phyloP scores from a whole-genome alignment of 148 eudicot species.

The Vaccinium vitisidaea region DNA sequence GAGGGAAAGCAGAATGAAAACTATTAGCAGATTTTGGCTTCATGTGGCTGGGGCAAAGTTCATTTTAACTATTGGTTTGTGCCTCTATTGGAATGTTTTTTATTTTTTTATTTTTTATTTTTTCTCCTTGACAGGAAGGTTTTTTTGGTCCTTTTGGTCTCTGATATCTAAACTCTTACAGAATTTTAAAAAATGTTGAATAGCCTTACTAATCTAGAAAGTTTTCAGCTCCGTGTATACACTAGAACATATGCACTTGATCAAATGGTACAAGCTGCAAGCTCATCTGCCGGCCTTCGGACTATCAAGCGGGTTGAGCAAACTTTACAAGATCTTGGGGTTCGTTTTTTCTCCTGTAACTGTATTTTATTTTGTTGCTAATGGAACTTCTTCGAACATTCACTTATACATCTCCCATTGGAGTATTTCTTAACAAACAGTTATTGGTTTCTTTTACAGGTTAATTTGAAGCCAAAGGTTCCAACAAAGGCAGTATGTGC shows the following conservation, averaged over 20 bases:
- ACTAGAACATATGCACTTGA: conserved; percentile 88
- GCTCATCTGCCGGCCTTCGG: conserved; percentile 91
- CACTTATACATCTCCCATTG: background rate
- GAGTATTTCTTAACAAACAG: background rate
- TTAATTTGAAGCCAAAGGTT: conserved; percentile 94
- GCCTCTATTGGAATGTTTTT: background rate
- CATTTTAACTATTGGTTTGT: background rate
- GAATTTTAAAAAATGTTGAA: background rate
- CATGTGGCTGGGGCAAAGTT: background rate
- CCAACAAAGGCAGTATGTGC: conserved; percentile 96
- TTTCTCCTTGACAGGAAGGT: background rate
- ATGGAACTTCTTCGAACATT: background rate
- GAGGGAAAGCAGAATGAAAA: background rate
- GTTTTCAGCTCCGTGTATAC: conserved; percentile 84
- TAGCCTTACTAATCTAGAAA: conserved; percentile 18
- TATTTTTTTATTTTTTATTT: background rate
- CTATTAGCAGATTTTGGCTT: background rate
- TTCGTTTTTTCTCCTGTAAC: conserved; percentile 37
- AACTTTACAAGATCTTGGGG: conserved; percentile 98
- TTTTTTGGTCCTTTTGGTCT: background rate
- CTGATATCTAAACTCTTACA: background rate
- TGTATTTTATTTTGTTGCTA: background rate
- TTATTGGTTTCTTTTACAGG: conserved; percentile 35
- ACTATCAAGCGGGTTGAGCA: conserved; percentile 94
- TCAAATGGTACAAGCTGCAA: conserved; percentile 98